These are phyloP conservation scores for Neonectria punicea DNA, from an alignment of 2,329 filamentous ascomycete genomes.

Conservation along the genomic window DNA sequence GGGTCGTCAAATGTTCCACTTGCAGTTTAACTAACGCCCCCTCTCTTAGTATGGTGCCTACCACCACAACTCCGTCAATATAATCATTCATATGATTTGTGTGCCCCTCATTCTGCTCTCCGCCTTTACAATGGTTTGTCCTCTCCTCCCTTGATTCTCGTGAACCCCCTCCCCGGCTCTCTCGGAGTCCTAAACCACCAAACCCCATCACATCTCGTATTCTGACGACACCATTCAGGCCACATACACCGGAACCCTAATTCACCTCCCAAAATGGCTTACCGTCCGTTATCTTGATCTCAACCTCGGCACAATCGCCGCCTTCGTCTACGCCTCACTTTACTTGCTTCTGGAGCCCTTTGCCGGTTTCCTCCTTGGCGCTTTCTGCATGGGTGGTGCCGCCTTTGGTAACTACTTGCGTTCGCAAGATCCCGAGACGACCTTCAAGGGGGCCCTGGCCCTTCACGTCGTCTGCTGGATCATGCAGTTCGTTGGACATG, in stretches of 20 bases:
- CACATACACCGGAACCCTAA: conserved; percentile 70
- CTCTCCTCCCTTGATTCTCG: conserved; percentile 13
- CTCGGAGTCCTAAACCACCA: conserved; percentile 4
- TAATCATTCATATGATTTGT: conserved; percentile 82
- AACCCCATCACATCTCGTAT: conserved; percentile 1
- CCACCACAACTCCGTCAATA: conserved; percentile 81
- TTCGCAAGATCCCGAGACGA: conserved; percentile 60
- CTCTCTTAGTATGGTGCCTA: conserved; percentile 79
- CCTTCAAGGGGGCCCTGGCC: conserved; percentile 68
- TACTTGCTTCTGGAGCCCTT: conserved; percentile 96
- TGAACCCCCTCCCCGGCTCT: background rate
- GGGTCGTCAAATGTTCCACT: background rate
- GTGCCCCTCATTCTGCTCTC: conserved; percentile 81
- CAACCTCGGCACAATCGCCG: conserved; percentile 72
- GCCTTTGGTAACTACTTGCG: conserved; percentile 81
- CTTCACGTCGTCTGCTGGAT: conserved; percentile 84
- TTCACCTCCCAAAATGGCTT: conserved; percentile 73
- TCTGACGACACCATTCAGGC: conserved; percentile 54
- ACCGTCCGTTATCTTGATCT: conserved; percentile 74
- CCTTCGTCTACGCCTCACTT: conserved; percentile 76
- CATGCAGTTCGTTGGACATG: conserved; percentile 91
- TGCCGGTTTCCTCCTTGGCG: conserved; percentile 80
- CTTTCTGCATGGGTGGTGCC: conserved; percentile 79
- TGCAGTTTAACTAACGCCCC: conserved; percentile 25
- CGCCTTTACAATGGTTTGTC: conserved; percentile 75